Conservation (phyloP, 1,284 basidiomycete genomes). For the Pyrrhoderma noxium region DNA sequence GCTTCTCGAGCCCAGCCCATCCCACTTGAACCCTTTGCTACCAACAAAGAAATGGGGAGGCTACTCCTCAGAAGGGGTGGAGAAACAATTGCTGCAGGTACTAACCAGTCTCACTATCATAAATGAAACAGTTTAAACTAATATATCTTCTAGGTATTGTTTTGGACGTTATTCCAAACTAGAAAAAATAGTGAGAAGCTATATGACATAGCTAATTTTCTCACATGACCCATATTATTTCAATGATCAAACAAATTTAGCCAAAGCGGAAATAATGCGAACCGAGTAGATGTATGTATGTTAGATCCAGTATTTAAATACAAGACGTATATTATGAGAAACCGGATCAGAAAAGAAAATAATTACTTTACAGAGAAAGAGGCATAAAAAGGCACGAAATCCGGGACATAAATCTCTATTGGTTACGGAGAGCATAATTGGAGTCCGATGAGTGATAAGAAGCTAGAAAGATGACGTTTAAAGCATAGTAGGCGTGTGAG, state of each 20-base stretch:
- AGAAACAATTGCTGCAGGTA: slow-evolving; percentile 91
- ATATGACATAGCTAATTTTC: background rate
- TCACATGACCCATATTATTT: background rate
- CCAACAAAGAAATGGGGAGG: slow-evolving; percentile 97
- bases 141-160: slow-evolving; percentile 32
- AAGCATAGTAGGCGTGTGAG: too few species aligned
- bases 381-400: background rate
- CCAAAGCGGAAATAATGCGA: too few species aligned
- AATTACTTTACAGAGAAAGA: background rate
- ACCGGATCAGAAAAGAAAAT: background rate
- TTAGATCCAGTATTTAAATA: background rate
- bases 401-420: background rate
- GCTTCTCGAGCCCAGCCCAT: slow-evolving; percentile 49
- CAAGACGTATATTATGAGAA: background rate
- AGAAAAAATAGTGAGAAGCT: background rate
- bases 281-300: background rate
- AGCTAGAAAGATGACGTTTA: background rate
- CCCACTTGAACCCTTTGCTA: slow-evolving; percentile 78
- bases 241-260: too few species aligned
- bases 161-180: slow-evolving; percentile 26
- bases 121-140: background rate
- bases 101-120: background rate
- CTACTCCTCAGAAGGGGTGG: slow-evolving; percentile 83
- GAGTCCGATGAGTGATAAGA: background rate
- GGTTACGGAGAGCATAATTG: background rate